These are phyloP conservation scores for Aspergillus arachidicola DNA, from an alignment of 2,329 filamentous ascomycete species.

Conservation along the genomic window DNA sequence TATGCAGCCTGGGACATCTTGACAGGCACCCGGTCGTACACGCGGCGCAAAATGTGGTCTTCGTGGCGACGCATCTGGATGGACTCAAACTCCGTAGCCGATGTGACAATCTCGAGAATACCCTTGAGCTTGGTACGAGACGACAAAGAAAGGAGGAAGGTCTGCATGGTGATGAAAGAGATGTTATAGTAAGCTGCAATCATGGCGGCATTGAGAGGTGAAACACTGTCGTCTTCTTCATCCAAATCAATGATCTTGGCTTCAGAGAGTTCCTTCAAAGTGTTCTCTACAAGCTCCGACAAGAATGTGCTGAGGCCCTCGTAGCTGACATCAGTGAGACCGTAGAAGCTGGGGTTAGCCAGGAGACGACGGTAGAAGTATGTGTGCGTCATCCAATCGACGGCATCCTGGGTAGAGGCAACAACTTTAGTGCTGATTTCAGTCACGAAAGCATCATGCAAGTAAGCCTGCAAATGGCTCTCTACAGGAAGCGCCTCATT, in stretches of 20 bases:
- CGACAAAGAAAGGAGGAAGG: conserved; percentile 87
- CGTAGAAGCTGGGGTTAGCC: conserved; percentile 96
- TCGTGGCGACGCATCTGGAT: conserved; percentile 95
- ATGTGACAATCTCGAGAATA: conserved; percentile 94
- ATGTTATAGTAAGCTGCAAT: conserved; percentile 99
- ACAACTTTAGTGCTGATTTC: conserved; percentile 97
- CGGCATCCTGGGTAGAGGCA: conserved; percentile 90
- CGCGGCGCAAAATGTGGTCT: conserved; percentile 80
- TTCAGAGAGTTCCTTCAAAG: conserved; percentile 84
- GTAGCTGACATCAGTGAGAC: conserved; percentile 81
- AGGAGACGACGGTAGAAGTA: conserved; percentile 96
- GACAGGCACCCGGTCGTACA: conserved; percentile 92
- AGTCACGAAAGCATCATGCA: conserved; percentile 95
- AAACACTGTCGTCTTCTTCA: conserved; percentile 86
- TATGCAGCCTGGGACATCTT: conserved; percentile 87
- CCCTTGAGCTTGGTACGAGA: conserved; percentile 93
- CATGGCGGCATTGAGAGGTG: conserved; percentile 93
- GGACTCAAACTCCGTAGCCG: conserved; percentile 92
- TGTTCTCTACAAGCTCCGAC: conserved; percentile 91
- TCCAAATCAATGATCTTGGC: conserved; percentile 96
- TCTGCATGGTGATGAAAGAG: conserved; percentile 99
- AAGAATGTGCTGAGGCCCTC: conserved; percentile 92
- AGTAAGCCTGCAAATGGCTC: conserved; percentile 85
- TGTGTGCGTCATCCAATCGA: conserved; percentile 98
- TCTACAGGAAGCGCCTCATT: conserved; percentile 95